A percentile compares a stretch with the other conserved stretches of the same genome.
Conservation (phyloP, 192 early-diverging fungal genomes). For the Chytriomyces confervae region DNA sequence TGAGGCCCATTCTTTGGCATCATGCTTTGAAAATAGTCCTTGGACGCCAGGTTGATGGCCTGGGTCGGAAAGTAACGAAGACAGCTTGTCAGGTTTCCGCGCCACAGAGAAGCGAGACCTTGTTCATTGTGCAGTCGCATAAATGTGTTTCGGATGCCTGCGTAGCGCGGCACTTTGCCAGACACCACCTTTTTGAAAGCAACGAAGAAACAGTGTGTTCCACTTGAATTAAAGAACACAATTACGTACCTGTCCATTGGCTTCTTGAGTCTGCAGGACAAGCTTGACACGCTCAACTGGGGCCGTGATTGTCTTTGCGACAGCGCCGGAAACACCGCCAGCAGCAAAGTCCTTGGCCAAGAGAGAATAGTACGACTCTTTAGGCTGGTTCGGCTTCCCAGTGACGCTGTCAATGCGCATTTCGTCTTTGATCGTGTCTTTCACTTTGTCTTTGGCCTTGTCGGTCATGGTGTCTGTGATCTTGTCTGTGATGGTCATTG, state of each 20-base stretch:
- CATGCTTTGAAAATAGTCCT: slow-evolving; percentile 94
- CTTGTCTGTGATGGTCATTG: too few species aligned
- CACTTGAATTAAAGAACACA: not conserved
- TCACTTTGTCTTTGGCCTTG: too few species aligned
- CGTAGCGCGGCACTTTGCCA: slow-evolving; percentile 81
- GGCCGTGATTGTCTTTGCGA: slow-evolving; percentile 97
- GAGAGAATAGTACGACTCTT: slow-evolving; percentile 28
- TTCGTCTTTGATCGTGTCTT: too few species aligned
- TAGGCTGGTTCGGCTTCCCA: not conserved
- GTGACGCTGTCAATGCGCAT: too few species aligned
- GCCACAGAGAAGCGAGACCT: slow-evolving; percentile 68
- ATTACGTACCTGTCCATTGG: too few species aligned
- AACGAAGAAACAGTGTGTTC: slow-evolving; percentile 9
- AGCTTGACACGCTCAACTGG: slow-evolving; percentile 98
- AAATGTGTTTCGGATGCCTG: slow-evolving; percentile 93
- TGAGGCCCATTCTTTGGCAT: slow-evolving; percentile 64
- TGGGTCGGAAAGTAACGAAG: slow-evolving; percentile 99
- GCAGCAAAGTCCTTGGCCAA: slow-evolving; percentile 70
- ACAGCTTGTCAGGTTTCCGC: slow-evolving; percentile 94
- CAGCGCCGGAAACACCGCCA: slow-evolving; percentile 95
- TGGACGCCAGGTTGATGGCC: slow-evolving; percentile 97
- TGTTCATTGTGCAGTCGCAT: slow-evolving; percentile 83
- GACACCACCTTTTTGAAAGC: slow-evolving; percentile 63
- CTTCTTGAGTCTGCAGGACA: slow-evolving; percentile 37
- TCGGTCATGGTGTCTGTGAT: too few species aligned